Evolutionary conservation across 2,329 filamentous ascomycete species (phyloP), one percentile per base, ranked within the genome.

Genomic region (Apiospora pterosperma): DNA sequence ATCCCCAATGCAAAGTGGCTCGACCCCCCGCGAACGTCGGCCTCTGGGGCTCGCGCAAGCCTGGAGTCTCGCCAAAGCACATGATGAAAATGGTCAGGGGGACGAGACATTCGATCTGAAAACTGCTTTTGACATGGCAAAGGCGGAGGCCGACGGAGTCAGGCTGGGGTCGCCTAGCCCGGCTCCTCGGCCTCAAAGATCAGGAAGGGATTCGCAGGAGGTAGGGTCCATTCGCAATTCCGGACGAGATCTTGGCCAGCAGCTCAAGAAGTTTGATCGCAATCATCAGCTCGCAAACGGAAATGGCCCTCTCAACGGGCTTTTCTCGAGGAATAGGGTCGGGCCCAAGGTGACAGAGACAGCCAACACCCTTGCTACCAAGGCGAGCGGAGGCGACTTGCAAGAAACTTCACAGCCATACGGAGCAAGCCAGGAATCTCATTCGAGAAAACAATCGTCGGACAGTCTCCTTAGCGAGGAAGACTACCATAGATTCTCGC

Each of bases 161-260:
- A 72, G 73, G 42, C 69, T 73, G 62, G 73, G 71, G 6, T 75
- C 73, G 21, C 73, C 73, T 64, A 75, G 73, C 69, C 73, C 73
- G 10, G 60, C 60, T 19, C 60, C 60, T 42, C 60, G 60, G 23
- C 60, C 60, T 25, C 58, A 60, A 23, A 23, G 36, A 38, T 5
- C 21, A 60, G 8, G 34, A 3, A 60, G 31, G 25, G n/a, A 28
- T 38, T 25, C 58, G 25, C n/a, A 60, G 8, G 36, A 60, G 34
- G 6, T 60, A 23, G 58, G 34, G 11, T 21, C 38, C 16, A 16
- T n/a, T 42, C 60, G 25, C 25, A 44, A 48, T 42, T 31, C 41
- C 23, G 60, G 39, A 34, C 34, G 58, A 16, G 58, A 39, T 36
- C 34, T 36, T 25, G 58, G 58, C 36, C 60, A 62, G 39, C 60